Percentiles rank a stretch among this genome's conserved stretches.
Evolutionary conservation across 139 green algal species (phyloP).

Genomic region (Zygnema cylindricum): DNA sequence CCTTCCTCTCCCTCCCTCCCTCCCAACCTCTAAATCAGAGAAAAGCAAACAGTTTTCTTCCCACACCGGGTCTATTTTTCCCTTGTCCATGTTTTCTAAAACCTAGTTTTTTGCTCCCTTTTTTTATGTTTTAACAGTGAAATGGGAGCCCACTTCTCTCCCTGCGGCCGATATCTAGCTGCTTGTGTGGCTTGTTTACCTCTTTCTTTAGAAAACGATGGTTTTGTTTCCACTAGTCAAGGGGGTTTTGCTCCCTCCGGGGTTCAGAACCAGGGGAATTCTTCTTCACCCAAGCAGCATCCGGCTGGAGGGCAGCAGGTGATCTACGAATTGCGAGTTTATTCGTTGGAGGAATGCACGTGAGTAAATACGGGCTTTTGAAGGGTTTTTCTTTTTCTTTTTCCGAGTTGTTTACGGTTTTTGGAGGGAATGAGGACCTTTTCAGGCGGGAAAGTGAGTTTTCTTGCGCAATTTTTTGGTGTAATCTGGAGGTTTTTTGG

Average conservation of each 20-base stretch:
- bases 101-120: too few relatives aligned
- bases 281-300: not conserved
- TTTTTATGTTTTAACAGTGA: slow-evolving; percentile 63
- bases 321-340: slow-evolving; percentile 82
- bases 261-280: not conserved
- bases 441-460: too few relatives aligned
- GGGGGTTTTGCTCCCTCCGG: slow-evolving; percentile 3
- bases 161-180: slow-evolving; percentile 79
- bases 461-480: too few relatives aligned
- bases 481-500: too few relatives aligned
- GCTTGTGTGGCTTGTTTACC: slow-evolving; percentile 74
- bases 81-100: too few relatives aligned
- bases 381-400: not conserved
- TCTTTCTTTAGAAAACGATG: not conserved
- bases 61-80: too few relatives aligned
- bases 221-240: slow-evolving; percentile 2
- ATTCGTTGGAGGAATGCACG: slow-evolving; percentile 68
- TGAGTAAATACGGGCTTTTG: slow-evolving; percentile 14
- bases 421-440: too few relatives aligned
- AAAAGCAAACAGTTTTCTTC: too few relatives aligned
- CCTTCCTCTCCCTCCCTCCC: too few relatives aligned
- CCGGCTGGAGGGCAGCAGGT: slow-evolving; percentile 28
- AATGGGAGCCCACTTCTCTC: slow-evolving; percentile 90
- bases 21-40: too few relatives aligned
- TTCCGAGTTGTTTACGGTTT: too few relatives aligned